These are phyloP conservation scores for Termitomyces sp. DNA, from an alignment of 768 basidiomycete species.

Conservation along the genomic window DNA sequence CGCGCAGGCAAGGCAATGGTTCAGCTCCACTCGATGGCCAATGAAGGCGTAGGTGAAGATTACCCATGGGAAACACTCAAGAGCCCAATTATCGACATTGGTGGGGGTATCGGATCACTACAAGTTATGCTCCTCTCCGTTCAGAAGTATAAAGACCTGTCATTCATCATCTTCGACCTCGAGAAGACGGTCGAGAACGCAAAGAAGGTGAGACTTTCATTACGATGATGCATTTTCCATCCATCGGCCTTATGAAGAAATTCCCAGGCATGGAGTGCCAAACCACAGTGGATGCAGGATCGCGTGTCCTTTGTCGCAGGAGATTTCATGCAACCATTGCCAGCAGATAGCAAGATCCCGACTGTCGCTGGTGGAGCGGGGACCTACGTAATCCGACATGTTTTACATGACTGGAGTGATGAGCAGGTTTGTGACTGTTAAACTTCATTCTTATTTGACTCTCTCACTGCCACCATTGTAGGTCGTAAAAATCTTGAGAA, in stretches of 20 bases:
- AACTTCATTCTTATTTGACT: neutral
- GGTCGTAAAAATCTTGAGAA: neutral
- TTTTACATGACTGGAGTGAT: neutral
- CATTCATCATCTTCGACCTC: slow-evolving; percentile 24
- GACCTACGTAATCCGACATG: neutral
- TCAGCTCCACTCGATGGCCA: slow-evolving; percentile 25
- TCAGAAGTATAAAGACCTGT: slow-evolving; percentile 11
- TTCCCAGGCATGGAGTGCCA: too few species aligned
- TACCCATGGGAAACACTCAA: slow-evolving; percentile 20
- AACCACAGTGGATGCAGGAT: neutral
- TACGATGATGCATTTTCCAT: too few species aligned
- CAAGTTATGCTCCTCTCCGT: slow-evolving; percentile 19
- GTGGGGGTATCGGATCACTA: slow-evolving; percentile 26
- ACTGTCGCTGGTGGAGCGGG: neutral
- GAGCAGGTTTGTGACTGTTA: neutral
- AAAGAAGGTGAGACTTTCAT: slow-evolving; percentile 11
- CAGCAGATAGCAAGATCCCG: neutral
- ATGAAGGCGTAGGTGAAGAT: slow-evolving; percentile 21
- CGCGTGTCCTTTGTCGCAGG: neutral
- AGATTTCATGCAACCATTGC: neutral
- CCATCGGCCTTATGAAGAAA: too few species aligned
- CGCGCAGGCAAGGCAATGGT: slow-evolving; percentile 24
- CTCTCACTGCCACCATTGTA: neutral
- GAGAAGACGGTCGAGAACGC: slow-evolving; percentile 23
- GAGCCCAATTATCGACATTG: slow-evolving; percentile 24